These are phyloP conservation scores for Aspergillus sp. DNA, from an alignment of 2,329 filamentous ascomycete species.

Conservation along the genomic window DNA sequence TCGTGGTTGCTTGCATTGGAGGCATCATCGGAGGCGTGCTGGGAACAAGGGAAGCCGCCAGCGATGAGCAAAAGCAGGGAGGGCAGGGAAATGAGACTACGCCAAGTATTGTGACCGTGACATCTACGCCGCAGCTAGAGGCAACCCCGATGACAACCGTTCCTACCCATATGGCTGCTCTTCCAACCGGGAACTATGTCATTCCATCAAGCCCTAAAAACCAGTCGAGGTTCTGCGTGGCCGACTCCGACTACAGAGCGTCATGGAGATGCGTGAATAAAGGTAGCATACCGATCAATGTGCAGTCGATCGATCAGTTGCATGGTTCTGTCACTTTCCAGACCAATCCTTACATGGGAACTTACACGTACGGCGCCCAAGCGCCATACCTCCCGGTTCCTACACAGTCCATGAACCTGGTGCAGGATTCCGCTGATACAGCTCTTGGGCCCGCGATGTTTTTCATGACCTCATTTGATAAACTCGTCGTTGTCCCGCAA, in stretches of 20 bases:
- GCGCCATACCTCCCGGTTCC: slow-evolving; percentile 39
- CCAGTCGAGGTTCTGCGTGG: slow-evolving; percentile 41
- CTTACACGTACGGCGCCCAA: slow-evolving; percentile 53
- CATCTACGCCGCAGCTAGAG: slow-evolving; percentile 41
- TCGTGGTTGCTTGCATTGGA: slow-evolving; percentile 43
- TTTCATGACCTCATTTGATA: slow-evolving; percentile 55
- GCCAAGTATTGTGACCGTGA: slow-evolving; percentile 36
- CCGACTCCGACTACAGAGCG: slow-evolving; percentile 33
- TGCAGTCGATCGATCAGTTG: slow-evolving; percentile 16
- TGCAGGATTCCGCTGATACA: slow-evolving; percentile 48
- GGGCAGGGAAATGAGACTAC: slow-evolving; percentile 1
- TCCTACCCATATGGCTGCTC: slow-evolving; percentile 34
- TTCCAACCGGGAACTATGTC: slow-evolving; percentile 42
- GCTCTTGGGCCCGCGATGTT: slow-evolving; percentile 54
- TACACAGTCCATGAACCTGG: slow-evolving; percentile 43
- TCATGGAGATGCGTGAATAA: slow-evolving; percentile 43
- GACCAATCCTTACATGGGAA: slow-evolving; percentile 27
- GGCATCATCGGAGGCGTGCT: slow-evolving; percentile 47
- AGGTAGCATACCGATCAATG: slow-evolving; percentile 24
- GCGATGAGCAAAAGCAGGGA: slow-evolving; percentile 15
- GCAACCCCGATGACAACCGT: slow-evolving; percentile 41
- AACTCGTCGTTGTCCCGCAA: slow-evolving; percentile 48
- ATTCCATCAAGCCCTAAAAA: slow-evolving; percentile 42
- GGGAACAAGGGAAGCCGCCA: slow-evolving; percentile 33
- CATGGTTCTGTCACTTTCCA: slow-evolving; percentile 27